These are phyloP conservation scores for Mycena maculata DNA, from an alignment of 768 basidiomycete species.

Conservation along the genomic window DNA sequence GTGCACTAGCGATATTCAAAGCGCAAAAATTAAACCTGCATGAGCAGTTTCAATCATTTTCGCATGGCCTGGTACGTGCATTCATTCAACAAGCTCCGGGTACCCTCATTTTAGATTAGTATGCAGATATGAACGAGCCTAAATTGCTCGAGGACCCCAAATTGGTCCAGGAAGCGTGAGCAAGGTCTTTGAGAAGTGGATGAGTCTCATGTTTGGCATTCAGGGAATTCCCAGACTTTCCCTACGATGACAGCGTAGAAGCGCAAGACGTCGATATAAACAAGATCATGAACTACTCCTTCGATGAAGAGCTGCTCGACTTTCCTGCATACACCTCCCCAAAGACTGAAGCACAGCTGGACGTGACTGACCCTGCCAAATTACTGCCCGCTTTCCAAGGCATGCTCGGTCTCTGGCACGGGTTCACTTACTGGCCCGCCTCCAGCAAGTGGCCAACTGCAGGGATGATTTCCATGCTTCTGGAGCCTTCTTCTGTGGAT, in stretches of 20 bases:
- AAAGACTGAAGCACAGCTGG: background rate
- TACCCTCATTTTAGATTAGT: slow-evolving; percentile 6
- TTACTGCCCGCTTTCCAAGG: background rate
- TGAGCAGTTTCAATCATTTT: slow-evolving; percentile 36
- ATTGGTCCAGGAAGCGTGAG: slow-evolving; percentile 23
- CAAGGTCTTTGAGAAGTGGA: background rate
- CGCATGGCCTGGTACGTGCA: slow-evolving; percentile 40
- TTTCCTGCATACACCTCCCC: slow-evolving; percentile 21
- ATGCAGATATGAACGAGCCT: slow-evolving; percentile 24
- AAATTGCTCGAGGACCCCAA: slow-evolving; percentile 16
- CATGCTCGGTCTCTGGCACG: slow-evolving; percentile 26
- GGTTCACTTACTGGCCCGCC: slow-evolving; percentile 12
- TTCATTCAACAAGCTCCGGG: background rate
- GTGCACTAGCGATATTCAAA: slow-evolving; percentile 34
- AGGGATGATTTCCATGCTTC: slow-evolving; percentile 27
- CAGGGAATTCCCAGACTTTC: slow-evolving; percentile 20
- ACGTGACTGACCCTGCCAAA: background rate
- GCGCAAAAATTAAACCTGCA: slow-evolving; percentile 30
- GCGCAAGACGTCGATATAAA: slow-evolving; percentile 10
- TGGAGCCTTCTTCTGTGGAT: slow-evolving; percentile 6
- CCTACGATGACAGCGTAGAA: slow-evolving; percentile 30
- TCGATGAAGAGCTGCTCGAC: slow-evolving; percentile 23
- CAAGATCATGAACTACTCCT: slow-evolving; percentile 31
- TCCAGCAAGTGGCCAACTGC: background rate
- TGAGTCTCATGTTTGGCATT: background rate